Evolutionary conservation across 1,284 basidiomycete genomes (phyloP).

Genomic region (Fistulinella cinereoalba): DNA sequence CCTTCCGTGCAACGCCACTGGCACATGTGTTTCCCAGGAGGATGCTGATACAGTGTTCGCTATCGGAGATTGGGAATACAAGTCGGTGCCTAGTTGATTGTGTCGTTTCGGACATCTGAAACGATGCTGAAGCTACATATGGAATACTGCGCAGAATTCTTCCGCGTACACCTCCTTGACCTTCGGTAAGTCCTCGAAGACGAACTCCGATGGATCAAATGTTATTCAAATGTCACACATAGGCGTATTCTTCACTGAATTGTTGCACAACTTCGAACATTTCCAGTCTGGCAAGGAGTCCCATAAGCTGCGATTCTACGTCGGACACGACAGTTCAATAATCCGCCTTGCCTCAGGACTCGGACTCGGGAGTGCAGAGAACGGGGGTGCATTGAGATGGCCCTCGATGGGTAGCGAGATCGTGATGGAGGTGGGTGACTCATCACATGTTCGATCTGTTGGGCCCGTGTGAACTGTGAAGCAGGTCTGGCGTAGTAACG

Average conservation of each 20-base stretch:
- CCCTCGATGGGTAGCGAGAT: slow-evolving; percentile 52
- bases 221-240: not conserved
- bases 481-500: slow-evolving; percentile 43
- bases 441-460: not conserved
- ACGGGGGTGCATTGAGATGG: slow-evolving; percentile 40
- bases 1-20: slow-evolving; percentile 47
- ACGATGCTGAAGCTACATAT: slow-evolving; percentile 44
- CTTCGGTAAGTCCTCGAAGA: slow-evolving; percentile 36
- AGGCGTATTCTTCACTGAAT: slow-evolving; percentile 41
- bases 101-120: slow-evolving; percentile 3
- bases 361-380: slow-evolving; percentile 38
- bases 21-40: slow-evolving; percentile 42
- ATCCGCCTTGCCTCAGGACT: slow-evolving; percentile 47
- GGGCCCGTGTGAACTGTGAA: not conserved
- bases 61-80: slow-evolving; percentile 48
- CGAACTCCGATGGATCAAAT: not conserved
- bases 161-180: slow-evolving; percentile 46
- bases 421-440: slow-evolving; percentile 44
- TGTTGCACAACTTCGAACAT: slow-evolving; percentile 32
- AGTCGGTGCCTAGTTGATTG: slow-evolving; percentile 33
- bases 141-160: slow-evolving; percentile 44
- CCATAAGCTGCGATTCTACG: slow-evolving; percentile 43
- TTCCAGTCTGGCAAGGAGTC: slow-evolving; percentile 32
- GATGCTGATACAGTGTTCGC: slow-evolving; percentile 45
- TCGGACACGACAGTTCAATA: slow-evolving; percentile 53